phyloP scores from a whole-genome alignment of 352 stramenopile genomes.

The Globisporangium camurandrum region DNA sequence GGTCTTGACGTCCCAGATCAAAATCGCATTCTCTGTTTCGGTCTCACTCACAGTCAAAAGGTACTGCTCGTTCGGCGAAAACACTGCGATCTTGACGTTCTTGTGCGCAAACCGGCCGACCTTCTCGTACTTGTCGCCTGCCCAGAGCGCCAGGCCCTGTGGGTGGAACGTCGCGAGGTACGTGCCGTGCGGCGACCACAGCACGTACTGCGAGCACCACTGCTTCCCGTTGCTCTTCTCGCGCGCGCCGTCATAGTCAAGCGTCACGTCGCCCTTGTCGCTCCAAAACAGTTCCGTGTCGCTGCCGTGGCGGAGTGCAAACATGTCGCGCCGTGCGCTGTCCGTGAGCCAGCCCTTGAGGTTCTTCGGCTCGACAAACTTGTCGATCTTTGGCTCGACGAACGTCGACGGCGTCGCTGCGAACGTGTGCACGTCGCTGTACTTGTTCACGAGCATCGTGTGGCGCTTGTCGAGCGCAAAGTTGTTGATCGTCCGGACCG shows the following conservation, averaged over 20 bases:
- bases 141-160: slow-evolving; percentile 97
- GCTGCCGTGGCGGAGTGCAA: slow-evolving; percentile 89
- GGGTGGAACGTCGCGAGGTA: slow-evolving; percentile 98
- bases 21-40: slow-evolving; percentile 91
- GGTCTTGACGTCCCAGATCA: slow-evolving; percentile 94
- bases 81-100: slow-evolving; percentile 93
- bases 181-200: slow-evolving; percentile 95
- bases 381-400: slow-evolving; percentile 70
- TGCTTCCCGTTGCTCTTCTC: slow-evolving; percentile 94
- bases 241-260: slow-evolving; percentile 94
- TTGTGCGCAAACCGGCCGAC: slow-evolving; percentile 94
- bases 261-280: slow-evolving; percentile 80
- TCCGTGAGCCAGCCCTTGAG: slow-evolving; percentile 92
- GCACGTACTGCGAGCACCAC: slow-evolving; percentile 98
- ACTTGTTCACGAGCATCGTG: slow-evolving; percentile 90
- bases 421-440: slow-evolving; percentile 85
- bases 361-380: slow-evolving; percentile 90
- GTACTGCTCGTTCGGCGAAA: slow-evolving; percentile 96
- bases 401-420: slow-evolving; percentile 61
- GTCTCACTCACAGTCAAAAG: slow-evolving; percentile 95
- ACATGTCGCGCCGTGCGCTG: slow-evolving; percentile 90
- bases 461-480: slow-evolving; percentile 96
- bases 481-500: slow-evolving; percentile 80
- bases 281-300: slow-evolving; percentile 97
- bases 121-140: slow-evolving; percentile 95